Conservation (phyloP, 2,329 filamentous ascomycete species). For the Fusarium marasasianum region DNA sequence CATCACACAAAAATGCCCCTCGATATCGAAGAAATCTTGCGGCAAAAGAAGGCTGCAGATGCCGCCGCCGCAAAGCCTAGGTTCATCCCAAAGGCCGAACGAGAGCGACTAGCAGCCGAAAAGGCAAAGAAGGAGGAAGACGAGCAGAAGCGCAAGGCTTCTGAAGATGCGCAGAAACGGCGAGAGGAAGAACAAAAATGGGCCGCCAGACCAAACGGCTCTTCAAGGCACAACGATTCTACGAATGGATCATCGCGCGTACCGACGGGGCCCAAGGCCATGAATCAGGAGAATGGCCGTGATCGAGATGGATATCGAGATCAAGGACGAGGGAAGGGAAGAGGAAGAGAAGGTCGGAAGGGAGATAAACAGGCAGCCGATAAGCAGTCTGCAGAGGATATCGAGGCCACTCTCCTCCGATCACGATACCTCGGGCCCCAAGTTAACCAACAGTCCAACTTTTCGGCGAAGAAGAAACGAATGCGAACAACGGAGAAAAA, state of each 20-base stretch:
- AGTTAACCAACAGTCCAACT: constrained; percentile 81
- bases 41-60: constrained; percentile 86
- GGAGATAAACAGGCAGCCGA: constrained; percentile 47
- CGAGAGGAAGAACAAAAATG: constrained; percentile 67
- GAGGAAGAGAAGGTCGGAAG: constrained; percentile 52
- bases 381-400: constrained; percentile 63
- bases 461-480: constrained; percentile 95
- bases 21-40: constrained; percentile 85
- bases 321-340: constrained; percentile 31
- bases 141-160: constrained; percentile 59
- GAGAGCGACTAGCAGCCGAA: constrained; percentile 82
- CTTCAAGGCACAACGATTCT: constrained; percentile 37
- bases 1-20: constrained; percentile 55
- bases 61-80: constrained; percentile 87
- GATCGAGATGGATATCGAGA: constrained; percentile 15
- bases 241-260: constrained; percentile 48
- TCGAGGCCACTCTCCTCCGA: constrained; percentile 78
- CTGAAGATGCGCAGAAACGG: constrained; percentile 74
- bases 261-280: constrained; percentile 78
- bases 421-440: constrained; percentile 93
- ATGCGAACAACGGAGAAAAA: constrained; percentile 93
- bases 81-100: constrained; percentile 84
- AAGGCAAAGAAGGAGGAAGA: constrained; percentile 77
- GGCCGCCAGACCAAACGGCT: constrained; percentile 43
- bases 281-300: constrained; percentile 58